Conservation (phyloP, 225 moss, liverwort and hornwort species). For the Polytrichum commune region DNA sequence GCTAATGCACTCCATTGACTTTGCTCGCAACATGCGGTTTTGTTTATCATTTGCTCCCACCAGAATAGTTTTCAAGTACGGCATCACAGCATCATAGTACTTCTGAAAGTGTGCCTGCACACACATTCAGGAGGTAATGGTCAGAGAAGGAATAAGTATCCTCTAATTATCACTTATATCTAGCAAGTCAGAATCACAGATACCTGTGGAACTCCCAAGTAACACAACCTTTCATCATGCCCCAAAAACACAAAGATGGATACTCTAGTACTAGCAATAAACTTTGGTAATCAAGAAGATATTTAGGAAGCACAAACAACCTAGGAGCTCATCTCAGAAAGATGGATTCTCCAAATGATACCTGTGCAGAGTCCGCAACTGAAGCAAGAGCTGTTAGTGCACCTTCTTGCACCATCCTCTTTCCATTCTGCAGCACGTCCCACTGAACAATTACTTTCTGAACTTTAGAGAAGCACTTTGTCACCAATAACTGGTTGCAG, state of each 20-base stretch:
- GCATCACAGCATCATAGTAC: slow-evolving; percentile 97
- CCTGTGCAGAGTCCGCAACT: slow-evolving; percentile 98
- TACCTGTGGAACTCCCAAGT: too few species aligned
- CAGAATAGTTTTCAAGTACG: slow-evolving; percentile 83
- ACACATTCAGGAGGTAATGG: too few species aligned
- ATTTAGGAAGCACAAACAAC: too few species aligned
- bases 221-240: too few species aligned
- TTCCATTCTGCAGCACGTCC: slow-evolving; percentile 71
- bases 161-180: too few species aligned
- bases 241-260: too few species aligned
- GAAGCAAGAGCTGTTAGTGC: slow-evolving; percentile 96
- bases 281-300: too few species aligned
- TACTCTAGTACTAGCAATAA: too few species aligned
- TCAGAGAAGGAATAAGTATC: too few species aligned
- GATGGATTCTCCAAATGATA: slow-evolving; percentile 11
- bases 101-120: slow-evolving; percentile 87
- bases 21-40: slow-evolving; percentile 94
- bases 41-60: slow-evolving; percentile 92
- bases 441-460: not conserved
- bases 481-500: too few species aligned
- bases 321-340: not conserved
- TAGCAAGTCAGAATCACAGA: too few species aligned
- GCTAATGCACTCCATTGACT: slow-evolving; percentile 99
- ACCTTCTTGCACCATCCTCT: slow-evolving; percentile 99
- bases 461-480: too few species aligned